Conservation (phyloP, 1,139 yeast genomes). For the Suhomyces ambrosiae region DNA sequence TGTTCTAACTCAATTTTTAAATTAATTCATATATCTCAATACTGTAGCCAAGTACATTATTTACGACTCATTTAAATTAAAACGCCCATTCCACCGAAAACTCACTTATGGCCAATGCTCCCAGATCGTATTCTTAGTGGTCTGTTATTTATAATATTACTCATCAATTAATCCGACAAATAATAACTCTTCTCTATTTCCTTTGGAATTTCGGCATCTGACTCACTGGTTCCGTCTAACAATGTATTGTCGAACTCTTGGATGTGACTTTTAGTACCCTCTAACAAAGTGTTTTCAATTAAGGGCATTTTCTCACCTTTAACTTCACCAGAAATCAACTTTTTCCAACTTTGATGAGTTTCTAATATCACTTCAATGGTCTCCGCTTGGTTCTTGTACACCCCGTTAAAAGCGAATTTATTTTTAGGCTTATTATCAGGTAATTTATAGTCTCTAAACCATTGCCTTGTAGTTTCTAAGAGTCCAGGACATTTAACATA, state of each 20-base stretch:
- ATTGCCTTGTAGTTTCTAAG: conserved; percentile 78
- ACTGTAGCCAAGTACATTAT: no score
- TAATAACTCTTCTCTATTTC: conserved; percentile 37
- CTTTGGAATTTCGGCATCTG: conserved; percentile 39
- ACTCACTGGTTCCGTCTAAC: conserved; percentile 9
- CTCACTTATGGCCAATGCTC: no score
- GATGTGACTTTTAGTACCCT: conserved; percentile 15
- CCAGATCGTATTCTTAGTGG: no score
- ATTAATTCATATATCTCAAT: no score
- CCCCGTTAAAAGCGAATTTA: conserved; percentile 82
- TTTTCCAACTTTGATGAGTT: conserved; percentile 73
- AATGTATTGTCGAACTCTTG: conserved; percentile 19
- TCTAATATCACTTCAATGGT: conserved; percentile 73
- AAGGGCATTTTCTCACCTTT: conserved; percentile 36
- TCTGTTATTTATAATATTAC: no score
- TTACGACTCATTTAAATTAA: no score
- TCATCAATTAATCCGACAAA: conserved; percentile 8
- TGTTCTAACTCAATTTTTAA: no score
- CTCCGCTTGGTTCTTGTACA: conserved; percentile 71
- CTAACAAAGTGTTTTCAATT: conserved; percentile 18
- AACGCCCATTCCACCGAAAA: no score
- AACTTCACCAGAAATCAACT: conserved; percentile 55
- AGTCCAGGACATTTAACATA: conserved; percentile 77
- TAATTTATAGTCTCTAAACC: conserved; percentile 89
- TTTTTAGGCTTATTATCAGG: conserved; percentile 92